These are phyloP conservation scores for Geotrichum cucujoidarum DNA, from an alignment of 1,139 yeast species.

Conservation along the genomic window DNA sequence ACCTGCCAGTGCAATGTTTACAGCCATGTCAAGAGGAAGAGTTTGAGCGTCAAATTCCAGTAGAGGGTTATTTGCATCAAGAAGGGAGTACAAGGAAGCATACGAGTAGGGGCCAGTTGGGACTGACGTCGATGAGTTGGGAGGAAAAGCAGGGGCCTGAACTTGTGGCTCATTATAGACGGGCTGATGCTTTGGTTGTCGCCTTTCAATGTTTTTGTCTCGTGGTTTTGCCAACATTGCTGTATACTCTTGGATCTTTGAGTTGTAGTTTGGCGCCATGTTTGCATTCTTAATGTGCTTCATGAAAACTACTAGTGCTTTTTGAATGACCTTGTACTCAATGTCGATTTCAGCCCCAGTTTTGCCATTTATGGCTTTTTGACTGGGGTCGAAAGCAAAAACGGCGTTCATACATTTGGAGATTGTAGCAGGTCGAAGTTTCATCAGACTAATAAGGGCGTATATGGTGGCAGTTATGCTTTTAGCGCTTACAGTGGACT, in stretches of 20 bases:
- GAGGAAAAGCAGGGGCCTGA: conserved; percentile 24
- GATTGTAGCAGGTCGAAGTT: conserved; percentile 34
- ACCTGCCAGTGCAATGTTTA: conserved; percentile 61
- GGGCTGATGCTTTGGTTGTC: conserved; percentile 19
- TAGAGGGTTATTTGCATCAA: conserved; percentile 55
- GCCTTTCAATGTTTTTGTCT: conserved; percentile 31
- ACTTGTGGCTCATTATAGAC: conserved; percentile 27
- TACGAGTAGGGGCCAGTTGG: conserved; percentile 35
- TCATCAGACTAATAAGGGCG: conserved; percentile 35
- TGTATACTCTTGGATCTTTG: conserved; percentile 34
- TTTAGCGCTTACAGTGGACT: conserved; percentile 34
- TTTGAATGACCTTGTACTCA: conserved; percentile 37
- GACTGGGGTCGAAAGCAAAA: conserved; percentile 34
- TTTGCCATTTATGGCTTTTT: conserved; percentile 23
- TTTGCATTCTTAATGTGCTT: conserved; percentile 31
- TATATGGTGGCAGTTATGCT: conserved; percentile 37
- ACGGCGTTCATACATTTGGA: conserved; percentile 34
- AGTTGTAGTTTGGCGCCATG: conserved; percentile 28
- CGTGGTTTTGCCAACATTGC: conserved; percentile 28
- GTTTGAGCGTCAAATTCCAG: conserved; percentile 64
- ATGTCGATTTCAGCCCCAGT: conserved; percentile 28
- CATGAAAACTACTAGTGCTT: conserved; percentile 36
- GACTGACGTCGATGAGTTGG: conserved; percentile 27
- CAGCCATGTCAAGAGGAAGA: conserved; percentile 60
- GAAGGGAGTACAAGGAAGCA: conserved; percentile 50